phyloP scores from a whole-genome alignment of 2,329 filamentous ascomycete species.

The Alternaria sp. region DNA sequence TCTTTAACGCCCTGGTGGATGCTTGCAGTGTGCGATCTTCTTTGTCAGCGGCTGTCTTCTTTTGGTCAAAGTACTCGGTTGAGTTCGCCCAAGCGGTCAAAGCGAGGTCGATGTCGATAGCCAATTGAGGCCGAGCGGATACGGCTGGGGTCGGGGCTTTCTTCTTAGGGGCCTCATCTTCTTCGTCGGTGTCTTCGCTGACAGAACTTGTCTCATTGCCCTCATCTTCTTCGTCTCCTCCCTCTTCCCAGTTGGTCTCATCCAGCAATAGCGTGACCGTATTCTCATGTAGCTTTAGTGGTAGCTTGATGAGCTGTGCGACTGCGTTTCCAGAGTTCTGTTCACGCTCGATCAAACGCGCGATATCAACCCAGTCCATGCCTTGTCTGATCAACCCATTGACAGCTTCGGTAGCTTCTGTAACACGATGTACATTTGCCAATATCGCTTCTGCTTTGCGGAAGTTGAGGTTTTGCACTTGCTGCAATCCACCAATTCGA shows the following conservation, averaged over 20 bases:
- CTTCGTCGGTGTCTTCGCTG: slow-evolving; percentile 66
- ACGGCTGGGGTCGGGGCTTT: slow-evolving; percentile 50
- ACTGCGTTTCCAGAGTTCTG: slow-evolving; percentile 82
- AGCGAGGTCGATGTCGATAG: slow-evolving; percentile 83
- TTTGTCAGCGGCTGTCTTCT: slow-evolving; percentile 81
- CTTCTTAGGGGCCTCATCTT: slow-evolving; percentile 57
- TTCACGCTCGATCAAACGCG: slow-evolving; percentile 84
- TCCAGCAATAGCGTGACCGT: slow-evolving; percentile 80
- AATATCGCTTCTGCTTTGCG: slow-evolving; percentile 90
- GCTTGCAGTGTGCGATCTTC: slow-evolving; percentile 85
- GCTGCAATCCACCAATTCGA: slow-evolving; percentile 81
- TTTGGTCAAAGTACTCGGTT: slow-evolving; percentile 89
- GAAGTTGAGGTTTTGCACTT: slow-evolving; percentile 80
- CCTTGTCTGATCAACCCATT: slow-evolving; percentile 91
- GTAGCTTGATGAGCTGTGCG: slow-evolving; percentile 83
- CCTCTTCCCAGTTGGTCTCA: slow-evolving; percentile 71
- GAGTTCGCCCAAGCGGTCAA: slow-evolving; percentile 89
- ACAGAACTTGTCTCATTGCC: slow-evolving; percentile 70
- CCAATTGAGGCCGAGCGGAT: slow-evolving; percentile 57
- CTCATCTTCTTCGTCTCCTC: slow-evolving; percentile 64
- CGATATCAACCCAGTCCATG: slow-evolving; percentile 97
- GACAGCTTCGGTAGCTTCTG: slow-evolving; percentile 90
- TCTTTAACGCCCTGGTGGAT: slow-evolving; percentile 83
- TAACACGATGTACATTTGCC: slow-evolving; percentile 86
- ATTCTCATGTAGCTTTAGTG: slow-evolving; percentile 89